phyloP scores from a whole-genome alignment of 2,329 filamentous ascomycete species.

The Teratosphaeria viscida region DNA sequence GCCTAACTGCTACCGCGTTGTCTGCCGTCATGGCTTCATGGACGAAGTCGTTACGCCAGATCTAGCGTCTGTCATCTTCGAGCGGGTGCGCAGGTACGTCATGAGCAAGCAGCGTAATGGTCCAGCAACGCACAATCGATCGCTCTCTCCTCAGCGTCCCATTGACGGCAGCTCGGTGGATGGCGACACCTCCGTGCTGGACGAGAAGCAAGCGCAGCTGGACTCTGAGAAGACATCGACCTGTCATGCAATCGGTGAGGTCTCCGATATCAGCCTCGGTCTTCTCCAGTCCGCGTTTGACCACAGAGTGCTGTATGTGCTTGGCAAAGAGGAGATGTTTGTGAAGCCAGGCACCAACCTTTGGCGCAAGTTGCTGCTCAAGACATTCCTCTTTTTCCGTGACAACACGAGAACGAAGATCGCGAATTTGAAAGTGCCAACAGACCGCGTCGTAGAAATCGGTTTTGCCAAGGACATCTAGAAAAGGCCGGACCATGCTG shows the following conservation, averaged over 20 bases:
- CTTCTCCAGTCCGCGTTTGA: slow-evolving; percentile 34
- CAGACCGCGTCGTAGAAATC: slow-evolving; percentile 55
- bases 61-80: slow-evolving; percentile 49
- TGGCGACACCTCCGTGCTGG: neutral
- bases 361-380: slow-evolving; percentile 39
- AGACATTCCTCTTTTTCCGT: slow-evolving; percentile 52
- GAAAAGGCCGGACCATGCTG: neutral
- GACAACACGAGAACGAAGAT: slow-evolving; percentile 59
- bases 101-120: neutral
- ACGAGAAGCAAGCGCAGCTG: neutral
- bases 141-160: neutral
- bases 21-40: slow-evolving; percentile 62
- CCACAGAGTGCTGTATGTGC: slow-evolving; percentile 41
- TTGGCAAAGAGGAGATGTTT: slow-evolving; percentile 53
- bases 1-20: slow-evolving; percentile 57
- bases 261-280: slow-evolving; percentile 7
- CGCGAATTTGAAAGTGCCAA: slow-evolving; percentile 49
- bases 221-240: neutral
- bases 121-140: neutral
- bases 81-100: slow-evolving; percentile 40
- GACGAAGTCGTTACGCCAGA: slow-evolving; percentile 59
- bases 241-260: neutral
- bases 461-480: slow-evolving; percentile 53
- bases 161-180: neutral
- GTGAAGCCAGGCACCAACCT: slow-evolving; percentile 34